Base-by-base conservation (phyloP, 371 early-diverging fungal species). In the Syncephalis fuscata region DNA sequence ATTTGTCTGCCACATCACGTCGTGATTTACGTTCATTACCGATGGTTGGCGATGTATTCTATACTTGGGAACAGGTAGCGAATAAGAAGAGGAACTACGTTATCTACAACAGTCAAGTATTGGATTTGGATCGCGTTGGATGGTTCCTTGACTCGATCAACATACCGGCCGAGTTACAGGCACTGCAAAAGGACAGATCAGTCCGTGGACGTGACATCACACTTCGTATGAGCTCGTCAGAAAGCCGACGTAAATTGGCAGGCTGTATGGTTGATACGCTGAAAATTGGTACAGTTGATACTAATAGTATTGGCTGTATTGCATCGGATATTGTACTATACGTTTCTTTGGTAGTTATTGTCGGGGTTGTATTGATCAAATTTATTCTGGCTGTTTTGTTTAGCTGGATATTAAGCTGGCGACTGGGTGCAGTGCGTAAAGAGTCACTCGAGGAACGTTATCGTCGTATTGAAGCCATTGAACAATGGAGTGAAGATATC, bases 331-430 rank as follows among this genome's bases (percentile, higher is more conserved):
- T 85, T 39, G 74, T 81, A 9, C 64, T 84, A 2, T 84, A 76
- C 57, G 70, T 80, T 5, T 83, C 85, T 8, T 62, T 88, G 19
- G 71, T 78, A 20, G 78, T 87, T 41, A 84, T 86, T 50, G 54
- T 87, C 19, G 76, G 82, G 27, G 80, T 82, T 0, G 85, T 88
- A 17, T 46, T 85, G 56, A 74, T 75, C 56, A 84, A 82, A 53
- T 89, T 89, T 62, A 62, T 82, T 38, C 62, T 89, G 67, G 87
- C 90, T 0, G 55, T 87, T 19, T 66, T 82, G 32, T 88, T 88
- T 69, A 81, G 79, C 10, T 88, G 87, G 87, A 71, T 78, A 37
- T 60, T 85, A 40, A 73, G 77, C 2, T 76, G 76, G 66, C 65
- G 78, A 25, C 59, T 85, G 50, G 89, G 82, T 26, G 77, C 67